phyloP scores from a whole-genome alignment of 441 rosid species.

The Iberis amara region DNA sequence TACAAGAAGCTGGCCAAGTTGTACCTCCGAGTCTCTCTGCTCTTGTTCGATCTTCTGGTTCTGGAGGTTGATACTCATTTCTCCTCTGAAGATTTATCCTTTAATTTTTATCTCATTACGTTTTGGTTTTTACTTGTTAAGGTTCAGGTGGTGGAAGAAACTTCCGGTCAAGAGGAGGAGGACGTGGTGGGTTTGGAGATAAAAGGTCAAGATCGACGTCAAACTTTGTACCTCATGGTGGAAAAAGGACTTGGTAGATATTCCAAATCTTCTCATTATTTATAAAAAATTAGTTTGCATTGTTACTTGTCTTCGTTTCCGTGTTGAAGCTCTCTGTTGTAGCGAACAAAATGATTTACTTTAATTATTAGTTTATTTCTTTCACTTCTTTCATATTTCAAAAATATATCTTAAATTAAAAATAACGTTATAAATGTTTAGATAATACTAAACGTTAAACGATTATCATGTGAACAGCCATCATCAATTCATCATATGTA shows the following conservation, averaged over 20 bases:
- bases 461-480: too few relatives aligned
- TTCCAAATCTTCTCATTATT: neutral
- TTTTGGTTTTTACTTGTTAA: neutral
- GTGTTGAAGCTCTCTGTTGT: conserved; percentile 1
- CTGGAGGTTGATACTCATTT: conserved; percentile 42
- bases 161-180: conserved; percentile 73
- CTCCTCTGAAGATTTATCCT: neutral
- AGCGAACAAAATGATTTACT: neutral
- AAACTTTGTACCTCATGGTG: conserved; percentile 69
- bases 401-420: too few relatives aligned
- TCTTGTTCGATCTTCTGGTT: conserved; percentile 48
- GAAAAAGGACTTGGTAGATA: conserved; percentile 51
- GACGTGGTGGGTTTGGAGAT: conserved; percentile 56
- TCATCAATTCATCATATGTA: too few relatives aligned
- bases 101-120: neutral
- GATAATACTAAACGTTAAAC: too few relatives aligned
- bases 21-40: conserved; percentile 64
- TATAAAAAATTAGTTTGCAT: neutral
- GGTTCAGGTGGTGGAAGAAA: conserved; percentile 48
- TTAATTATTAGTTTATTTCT: too few relatives aligned
- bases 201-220: conserved; percentile 63
- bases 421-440: too few relatives aligned
- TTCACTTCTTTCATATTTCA: too few relatives aligned
- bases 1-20: conserved; percentile 84
- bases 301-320: conserved; percentile 7